Evolutionary conservation across 2,329 filamentous ascomycete species (phyloP), one percentile per base, ranked within the genome.

Genomic region (Boeremia exigua): DNA sequence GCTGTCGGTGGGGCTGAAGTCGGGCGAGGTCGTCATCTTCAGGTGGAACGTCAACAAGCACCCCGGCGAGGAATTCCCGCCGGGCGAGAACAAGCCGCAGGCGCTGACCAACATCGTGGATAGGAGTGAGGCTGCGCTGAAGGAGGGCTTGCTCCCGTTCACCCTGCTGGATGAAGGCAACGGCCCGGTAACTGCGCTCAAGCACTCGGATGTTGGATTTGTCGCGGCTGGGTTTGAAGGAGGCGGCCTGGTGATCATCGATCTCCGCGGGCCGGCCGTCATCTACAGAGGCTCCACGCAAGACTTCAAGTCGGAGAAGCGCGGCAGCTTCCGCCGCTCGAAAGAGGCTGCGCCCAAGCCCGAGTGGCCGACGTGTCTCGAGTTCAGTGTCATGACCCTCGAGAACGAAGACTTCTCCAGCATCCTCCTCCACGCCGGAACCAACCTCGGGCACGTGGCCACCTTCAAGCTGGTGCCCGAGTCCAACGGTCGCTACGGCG

Each of bases 401-500:
- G 95, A 98, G 38, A 90, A 89, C n/a, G 94, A 98, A 70, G 85
- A 91, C 61, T 99, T 96, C 73, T 98, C 95, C 1, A 97, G 92
- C 68, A 96, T 99, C 53, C 86, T 89, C 55, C 90, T 95, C 63
- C 96, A 98, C 64, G 90, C 96, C 2, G 95, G 95, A 17, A 98
- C 95, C 0, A 93, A 88, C 62, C 76, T 86, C 28, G 95, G 95
- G 36, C 91, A 91, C 66, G 80, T 98, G 15, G 86, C 88, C 6
- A 98, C 94, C 0, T 94, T 98, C 78, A 97, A 96, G 78, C 81
- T 99, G 19, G 79, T 98, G 2, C 95, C 95, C 0, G 83, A 88
- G 12, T 68, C 79, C 9, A 85, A 84, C 48, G 85, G 88, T 4
- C 83, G 87, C 10, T 98, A 96, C 74, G 82, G 85, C 10, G 91